Evolutionary conservation across 257 asterid species (phyloP).

Genomic region (Solanum paucissectum): DNA sequence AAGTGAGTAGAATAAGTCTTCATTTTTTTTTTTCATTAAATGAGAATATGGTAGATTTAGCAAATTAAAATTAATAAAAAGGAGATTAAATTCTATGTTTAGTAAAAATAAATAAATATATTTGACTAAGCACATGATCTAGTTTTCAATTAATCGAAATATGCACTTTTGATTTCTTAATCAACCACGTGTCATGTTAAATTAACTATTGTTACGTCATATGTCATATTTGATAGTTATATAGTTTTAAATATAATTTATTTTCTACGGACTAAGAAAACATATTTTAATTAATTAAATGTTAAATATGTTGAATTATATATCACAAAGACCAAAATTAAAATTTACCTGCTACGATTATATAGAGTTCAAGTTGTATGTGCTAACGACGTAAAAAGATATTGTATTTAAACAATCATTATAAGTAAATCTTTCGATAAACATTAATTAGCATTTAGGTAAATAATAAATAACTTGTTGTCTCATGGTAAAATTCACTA

Average conservation of each 20-base stretch:
- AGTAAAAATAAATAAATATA: neutral
- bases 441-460: neutral
- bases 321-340: neutral
- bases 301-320: neutral
- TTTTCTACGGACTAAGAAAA: neutral
- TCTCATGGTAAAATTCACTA: neutral
- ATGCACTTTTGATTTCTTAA: neutral
- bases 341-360: neutral
- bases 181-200: neutral
- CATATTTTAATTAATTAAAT: neutral
- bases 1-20: neutral
- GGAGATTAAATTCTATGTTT: neutral
- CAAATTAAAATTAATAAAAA: neutral
- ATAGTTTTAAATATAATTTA: neutral
- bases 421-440: neutral
- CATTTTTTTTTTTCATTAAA: neutral
- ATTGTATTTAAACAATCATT: neutral
- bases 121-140: neutral
- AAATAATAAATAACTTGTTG: neutral
- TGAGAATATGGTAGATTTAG: neutral
- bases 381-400: neutral
- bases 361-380: neutral
- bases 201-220: neutral
- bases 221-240: neutral
- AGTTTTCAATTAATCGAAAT: neutral